Conservation (phyloP, 2,329 filamentous ascomycete species). For the Teratosphaeria pseudoeucalypti region DNA sequence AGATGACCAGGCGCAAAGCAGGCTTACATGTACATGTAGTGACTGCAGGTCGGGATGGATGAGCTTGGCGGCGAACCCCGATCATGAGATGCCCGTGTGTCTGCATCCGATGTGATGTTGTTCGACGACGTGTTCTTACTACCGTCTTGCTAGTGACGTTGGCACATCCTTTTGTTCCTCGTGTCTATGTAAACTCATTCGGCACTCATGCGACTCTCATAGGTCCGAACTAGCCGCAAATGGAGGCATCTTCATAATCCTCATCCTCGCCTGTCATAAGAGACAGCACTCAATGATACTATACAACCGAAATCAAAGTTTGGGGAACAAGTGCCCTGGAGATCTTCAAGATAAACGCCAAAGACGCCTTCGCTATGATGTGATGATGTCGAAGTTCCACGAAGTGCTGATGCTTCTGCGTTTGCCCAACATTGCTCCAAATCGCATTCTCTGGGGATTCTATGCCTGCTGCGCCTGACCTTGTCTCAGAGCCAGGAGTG, state of each 20-base stretch:
- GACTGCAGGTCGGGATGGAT: too few species aligned
- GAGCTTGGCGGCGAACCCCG: too few species aligned
- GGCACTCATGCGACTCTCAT: too few species aligned
- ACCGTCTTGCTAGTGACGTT: slow-evolving; percentile 24
- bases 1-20: slow-evolving; percentile 31
- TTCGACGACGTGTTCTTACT: too few species aligned
- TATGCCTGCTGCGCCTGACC: slow-evolving; percentile 50
- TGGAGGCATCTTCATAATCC: not conserved
- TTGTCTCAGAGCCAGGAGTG: slow-evolving; percentile 75
- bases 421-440: not conserved
- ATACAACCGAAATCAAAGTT: not conserved
- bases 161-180: slow-evolving; percentile 13
- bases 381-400: not conserved
- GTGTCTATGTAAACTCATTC: too few species aligned
- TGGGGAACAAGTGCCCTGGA: not conserved
- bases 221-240: too few species aligned
- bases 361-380: not conserved
- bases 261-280: not conserved
- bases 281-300: not conserved
- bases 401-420: not conserved
- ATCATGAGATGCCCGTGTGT: too few species aligned
- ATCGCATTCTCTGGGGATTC: not conserved
- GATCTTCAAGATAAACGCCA: not conserved
- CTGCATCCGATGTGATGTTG: too few species aligned
- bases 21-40: slow-evolving; percentile 29